phyloP scores from a whole-genome alignment of 345 rosid species.

The Syzygium oleosum region DNA sequence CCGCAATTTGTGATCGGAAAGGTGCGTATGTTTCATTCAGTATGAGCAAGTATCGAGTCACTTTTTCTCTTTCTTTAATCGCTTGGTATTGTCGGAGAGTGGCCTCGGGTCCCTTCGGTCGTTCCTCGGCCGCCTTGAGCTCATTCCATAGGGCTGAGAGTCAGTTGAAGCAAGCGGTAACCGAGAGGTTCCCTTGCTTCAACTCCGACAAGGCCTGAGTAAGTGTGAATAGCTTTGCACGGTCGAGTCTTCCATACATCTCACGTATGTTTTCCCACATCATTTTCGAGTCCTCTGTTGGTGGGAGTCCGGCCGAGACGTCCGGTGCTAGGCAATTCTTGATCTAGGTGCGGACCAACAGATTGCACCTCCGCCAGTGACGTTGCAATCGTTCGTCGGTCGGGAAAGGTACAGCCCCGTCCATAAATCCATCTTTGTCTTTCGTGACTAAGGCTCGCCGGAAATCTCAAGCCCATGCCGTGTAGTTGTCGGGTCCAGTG shows the following conservation, averaged over 20 bases:
- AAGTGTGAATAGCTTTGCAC: background rate
- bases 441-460: background rate
- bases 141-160: background rate
- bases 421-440: no score
- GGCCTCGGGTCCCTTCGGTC: background rate
- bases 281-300: background rate
- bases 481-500: rapidly evolving
- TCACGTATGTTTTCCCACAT: background rate
- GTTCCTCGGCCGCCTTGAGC: rapidly evolving
- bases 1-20: no score
- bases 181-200: background rate
- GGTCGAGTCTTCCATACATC: background rate
- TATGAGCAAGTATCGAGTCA: background rate
- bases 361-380: rapidly evolving
- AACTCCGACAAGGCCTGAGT: background rate
- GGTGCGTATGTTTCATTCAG: background rate
- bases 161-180: background rate
- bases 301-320: rapidly evolving
- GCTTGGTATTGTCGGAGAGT: background rate
- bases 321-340: rapidly evolving
- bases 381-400: rapidly evolving
- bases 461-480: background rate
- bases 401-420: background rate
- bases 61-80: background rate
- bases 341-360: rapidly evolving